phyloP scores from a whole-genome alignment of 257 asterid species.

The Osmanthus fragrans region DNA sequence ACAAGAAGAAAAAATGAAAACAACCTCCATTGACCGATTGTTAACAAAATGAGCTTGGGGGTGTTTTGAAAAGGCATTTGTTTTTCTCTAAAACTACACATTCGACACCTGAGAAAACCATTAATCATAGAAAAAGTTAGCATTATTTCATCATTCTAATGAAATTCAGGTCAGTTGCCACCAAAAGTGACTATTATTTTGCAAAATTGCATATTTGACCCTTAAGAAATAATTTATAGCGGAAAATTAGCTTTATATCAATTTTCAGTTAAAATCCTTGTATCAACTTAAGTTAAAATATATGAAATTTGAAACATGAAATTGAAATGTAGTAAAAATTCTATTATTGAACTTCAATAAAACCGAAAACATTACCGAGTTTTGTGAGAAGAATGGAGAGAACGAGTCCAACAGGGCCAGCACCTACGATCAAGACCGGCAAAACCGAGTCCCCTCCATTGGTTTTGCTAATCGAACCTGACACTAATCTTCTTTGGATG shows the following conservation, averaged over 20 bases:
- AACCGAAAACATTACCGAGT: conserved; percentile 47
- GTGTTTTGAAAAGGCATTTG: conserved; percentile 61
- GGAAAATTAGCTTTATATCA: neutral
- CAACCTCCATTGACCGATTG: conserved; percentile 95
- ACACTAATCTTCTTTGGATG: conserved; percentile 42
- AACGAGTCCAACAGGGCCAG: conserved; percentile 93
- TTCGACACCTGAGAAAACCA: conserved; percentile 55
- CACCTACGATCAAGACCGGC: conserved; percentile 91
- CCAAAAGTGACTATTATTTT: neutral
- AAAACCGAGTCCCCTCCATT: conserved; percentile 40
- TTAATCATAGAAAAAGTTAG: neutral
- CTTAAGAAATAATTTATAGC: conserved; percentile 39
- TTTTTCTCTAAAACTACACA: conserved; percentile 86
- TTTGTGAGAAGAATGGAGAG: conserved; percentile 82
- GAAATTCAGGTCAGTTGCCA: neutral
- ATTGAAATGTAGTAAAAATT: neutral
- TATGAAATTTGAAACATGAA: neutral
- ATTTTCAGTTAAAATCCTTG: conserved; percentile 12
- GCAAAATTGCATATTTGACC: conserved; percentile 62
- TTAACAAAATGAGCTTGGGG: conserved; percentile 98
- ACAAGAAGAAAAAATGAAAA: neutral
- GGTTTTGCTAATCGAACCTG: conserved; percentile 26
- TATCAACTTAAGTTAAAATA: neutral
- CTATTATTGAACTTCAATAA: neutral
- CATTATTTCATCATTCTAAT: neutral